Evolutionary conservation across 2,329 filamentous ascomycete species (phyloP), one percentile per base, ranked within the genome.

Genomic region (Coccinonectria pachysandricola): DNA sequence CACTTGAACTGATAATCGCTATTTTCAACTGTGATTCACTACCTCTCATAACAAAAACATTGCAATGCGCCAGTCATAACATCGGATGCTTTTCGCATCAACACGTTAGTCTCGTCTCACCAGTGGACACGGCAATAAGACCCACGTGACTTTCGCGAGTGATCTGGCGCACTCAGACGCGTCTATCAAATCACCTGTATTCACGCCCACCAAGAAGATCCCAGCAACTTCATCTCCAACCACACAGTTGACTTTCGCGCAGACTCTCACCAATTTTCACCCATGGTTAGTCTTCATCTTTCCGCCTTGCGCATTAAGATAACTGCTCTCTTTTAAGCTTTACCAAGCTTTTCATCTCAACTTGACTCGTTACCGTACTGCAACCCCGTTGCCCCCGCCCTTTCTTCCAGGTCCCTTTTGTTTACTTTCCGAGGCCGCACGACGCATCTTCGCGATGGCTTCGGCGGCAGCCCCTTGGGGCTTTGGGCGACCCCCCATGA

Each of bases 391-490:
- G 39, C 42, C 34, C 40, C 29, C 32, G 22, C 19, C 18, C 17
- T 27, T 22, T 17, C n/a, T n/a, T n/a, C n/a, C n/a, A n/a, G n/a
- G n/a, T n/a, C n/a, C n/a, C 28, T 15, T 43, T 48, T 48, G 44
- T 47, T 47, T 47, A 47, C 44, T 46, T 47, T 37, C 28, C 8
- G n/a, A 16, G 15, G 12, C 26, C 21, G 10, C 20, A 26, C 16
- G 21, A 26, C 39, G 36, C 25, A 39, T 35, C 31, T 35, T 46
- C 31, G 31, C 39, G 40, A 48, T 48, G 44, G 28, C 33, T 23
- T 28, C 33, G 17, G 20, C 28, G 32, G 32, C 38, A 26, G 23
- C 33, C 37, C 41, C 42, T 26, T 42, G 44, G 44, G 44, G 32
- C 2, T 33, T 40, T 32, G 39, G 36, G 32, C 34, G 33, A 18